Percentiles rank a stretch among this genome's conserved stretches.
Conservation (phyloP, 768 basidiomycete genomes). For the Podaxis rugospora region DNA sequence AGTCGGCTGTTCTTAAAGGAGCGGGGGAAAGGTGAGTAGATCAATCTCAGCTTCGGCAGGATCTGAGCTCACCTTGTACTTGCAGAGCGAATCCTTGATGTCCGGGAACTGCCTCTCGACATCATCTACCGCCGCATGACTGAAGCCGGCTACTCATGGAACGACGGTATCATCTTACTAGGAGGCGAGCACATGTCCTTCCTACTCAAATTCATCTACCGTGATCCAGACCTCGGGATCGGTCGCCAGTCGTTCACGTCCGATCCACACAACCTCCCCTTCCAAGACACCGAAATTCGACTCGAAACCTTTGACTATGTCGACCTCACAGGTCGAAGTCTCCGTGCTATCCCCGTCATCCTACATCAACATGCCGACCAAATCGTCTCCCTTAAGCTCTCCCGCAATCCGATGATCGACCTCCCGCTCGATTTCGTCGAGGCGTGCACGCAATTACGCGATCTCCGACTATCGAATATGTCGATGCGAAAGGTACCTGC, state of each 20-base stretch:
- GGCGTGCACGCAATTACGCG: constrained; percentile 75
- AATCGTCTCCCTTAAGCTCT: constrained; percentile 83
- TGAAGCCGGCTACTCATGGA: constrained; percentile 84
- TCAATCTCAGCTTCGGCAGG: background rate
- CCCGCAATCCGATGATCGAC: constrained; percentile 93
- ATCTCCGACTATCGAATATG: constrained; percentile 86
- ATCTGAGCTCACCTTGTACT: constrained; percentile 1
- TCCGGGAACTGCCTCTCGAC: constrained; percentile 77
- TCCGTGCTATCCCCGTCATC: constrained; percentile 85
- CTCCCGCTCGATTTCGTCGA: constrained; percentile 96
- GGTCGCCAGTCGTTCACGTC: constrained; percentile 37
- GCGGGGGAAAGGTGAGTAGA: constrained; percentile 60
- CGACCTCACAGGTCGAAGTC: constrained; percentile 74
- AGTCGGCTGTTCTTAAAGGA: constrained; percentile 68
- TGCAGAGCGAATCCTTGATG: constrained; percentile 77
- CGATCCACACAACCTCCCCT: background rate
- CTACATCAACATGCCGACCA: constrained; percentile 81
- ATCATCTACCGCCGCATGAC: constrained; percentile 81
- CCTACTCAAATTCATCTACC: constrained; percentile 87
- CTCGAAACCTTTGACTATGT: constrained; percentile 73
- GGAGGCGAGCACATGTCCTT: constrained; percentile 79
- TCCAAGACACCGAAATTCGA: constrained; percentile 68
- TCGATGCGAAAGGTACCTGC: constrained; percentile 92
- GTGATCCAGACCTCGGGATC: constrained; percentile 65
- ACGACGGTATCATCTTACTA: constrained; percentile 75